A percentile compares a stretch with the other conserved stretches of the same genome.
phyloP scores from a whole-genome alignment of 768 basidiomycete genomes.

The Mycena capillaripes region DNA sequence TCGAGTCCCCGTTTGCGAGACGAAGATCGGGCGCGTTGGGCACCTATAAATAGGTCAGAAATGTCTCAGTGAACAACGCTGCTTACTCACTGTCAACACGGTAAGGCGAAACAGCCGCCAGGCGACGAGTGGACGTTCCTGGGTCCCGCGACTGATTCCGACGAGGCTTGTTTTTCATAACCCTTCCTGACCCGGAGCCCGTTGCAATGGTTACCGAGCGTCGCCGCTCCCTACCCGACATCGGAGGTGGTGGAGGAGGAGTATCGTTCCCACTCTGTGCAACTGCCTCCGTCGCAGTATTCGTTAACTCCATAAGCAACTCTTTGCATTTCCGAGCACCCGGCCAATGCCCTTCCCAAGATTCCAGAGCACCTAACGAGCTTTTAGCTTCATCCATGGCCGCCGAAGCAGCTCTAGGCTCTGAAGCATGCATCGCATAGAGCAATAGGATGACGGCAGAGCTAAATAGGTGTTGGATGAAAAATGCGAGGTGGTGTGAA shows the following conservation, averaged over 20 bases:
- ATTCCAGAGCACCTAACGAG: conserved; percentile 77
- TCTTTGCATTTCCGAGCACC: conserved; percentile 91
- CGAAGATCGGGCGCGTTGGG: conserved; percentile 80
- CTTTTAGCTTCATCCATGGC: conserved; percentile 89
- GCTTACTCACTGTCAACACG: conserved; percentile 71
- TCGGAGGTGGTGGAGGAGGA: conserved; percentile 37
- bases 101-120: conserved; percentile 74
- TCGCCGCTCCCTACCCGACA: conserved; percentile 61
- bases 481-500: conserved; percentile 90
- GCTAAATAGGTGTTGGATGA: conserved; percentile 91
- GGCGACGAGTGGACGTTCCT: conserved; percentile 60
- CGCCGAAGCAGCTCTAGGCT: conserved; percentile 70
- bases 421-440: conserved; percentile 87
- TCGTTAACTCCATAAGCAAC: conserved; percentile 76
- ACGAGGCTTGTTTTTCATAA: conserved; percentile 64
- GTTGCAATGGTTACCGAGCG: conserved; percentile 69
- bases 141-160: conserved; percentile 74
- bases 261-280: conserved; percentile 49
- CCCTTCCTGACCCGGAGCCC: conserved; percentile 55
- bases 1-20: conserved; percentile 82
- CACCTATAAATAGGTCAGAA: conserved; percentile 49
- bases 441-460: conserved; percentile 89
- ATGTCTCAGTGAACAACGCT: not conserved
- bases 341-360: conserved; percentile 91
- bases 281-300: conserved; percentile 79